Conservation (phyloP, 192 early-diverging fungal genomes). For the Coemansia reversa region DNA sequence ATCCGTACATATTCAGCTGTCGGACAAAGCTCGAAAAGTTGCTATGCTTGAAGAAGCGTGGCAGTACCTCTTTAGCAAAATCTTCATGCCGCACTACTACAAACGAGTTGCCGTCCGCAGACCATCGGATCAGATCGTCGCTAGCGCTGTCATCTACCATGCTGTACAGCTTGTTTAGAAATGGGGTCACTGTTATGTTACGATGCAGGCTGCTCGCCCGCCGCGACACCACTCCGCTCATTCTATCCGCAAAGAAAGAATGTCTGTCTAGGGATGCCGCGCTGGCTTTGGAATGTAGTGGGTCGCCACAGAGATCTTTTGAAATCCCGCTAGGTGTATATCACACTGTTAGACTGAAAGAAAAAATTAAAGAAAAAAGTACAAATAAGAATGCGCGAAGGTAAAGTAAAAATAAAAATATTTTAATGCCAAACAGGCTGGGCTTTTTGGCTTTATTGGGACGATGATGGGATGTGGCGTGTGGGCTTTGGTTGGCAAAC, state of each 20-base stretch:
- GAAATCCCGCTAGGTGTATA: background rate
- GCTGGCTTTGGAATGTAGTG: background rate
- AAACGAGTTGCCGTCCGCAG: conserved; percentile 84
- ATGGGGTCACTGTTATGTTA: conserved; percentile 74
- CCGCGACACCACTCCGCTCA: conserved; percentile 31
- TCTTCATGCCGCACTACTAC: conserved; percentile 72
- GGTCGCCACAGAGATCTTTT: background rate
- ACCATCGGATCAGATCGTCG: conserved; percentile 88
- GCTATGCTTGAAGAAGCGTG: conserved; percentile 88
- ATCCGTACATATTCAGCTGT: conserved; percentile 95
- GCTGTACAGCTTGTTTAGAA: conserved; percentile 92
- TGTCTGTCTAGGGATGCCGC: background rate
- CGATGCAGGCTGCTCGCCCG: conserved; percentile 40
- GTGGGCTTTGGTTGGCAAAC: background rate
- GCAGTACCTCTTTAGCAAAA: conserved; percentile 80
- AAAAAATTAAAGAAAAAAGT: background rate
- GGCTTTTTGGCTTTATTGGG: background rate
- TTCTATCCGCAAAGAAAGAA: background rate
- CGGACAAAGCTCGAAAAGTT: conserved; percentile 90
- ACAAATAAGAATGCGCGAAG: background rate
- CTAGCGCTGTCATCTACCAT: conserved; percentile 89
- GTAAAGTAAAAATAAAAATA: background rate
- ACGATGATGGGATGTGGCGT: background rate
- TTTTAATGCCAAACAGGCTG: background rate
- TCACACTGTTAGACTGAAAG: background rate